Percentiles rank a stretch among this genome's conserved stretches.
These are phyloP conservation scores for Logfia minima DNA, from an alignment of 129 eudicot species.

Conservation along the genomic window DNA sequence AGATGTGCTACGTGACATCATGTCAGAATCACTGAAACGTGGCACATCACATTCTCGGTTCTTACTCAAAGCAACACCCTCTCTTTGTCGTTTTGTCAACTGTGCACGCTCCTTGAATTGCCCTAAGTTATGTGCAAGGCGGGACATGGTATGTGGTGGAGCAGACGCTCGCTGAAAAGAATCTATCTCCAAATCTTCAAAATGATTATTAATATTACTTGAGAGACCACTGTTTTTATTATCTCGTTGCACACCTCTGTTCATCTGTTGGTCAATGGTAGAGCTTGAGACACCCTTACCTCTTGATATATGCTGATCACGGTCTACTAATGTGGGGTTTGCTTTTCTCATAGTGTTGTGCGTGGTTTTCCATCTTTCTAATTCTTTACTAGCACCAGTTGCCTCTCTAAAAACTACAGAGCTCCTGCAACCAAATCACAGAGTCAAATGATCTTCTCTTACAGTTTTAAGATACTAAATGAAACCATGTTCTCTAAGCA, in stretches of 20 bases:
- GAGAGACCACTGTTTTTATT: conserved; percentile 29
- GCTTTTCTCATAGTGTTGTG: conserved; percentile 38
- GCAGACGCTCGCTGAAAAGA: conserved; percentile 28
- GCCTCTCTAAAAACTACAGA: conserved; percentile 33
- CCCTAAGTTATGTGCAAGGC: conserved; percentile 33
- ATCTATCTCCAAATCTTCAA: conserved; percentile 30
- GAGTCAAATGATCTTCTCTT: neutral
- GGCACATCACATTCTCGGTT: conserved; percentile 49
- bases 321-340: conserved; percentile 29
- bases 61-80: conserved; percentile 43
- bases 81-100: conserved; percentile 63
- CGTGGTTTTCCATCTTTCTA: conserved; percentile 67
- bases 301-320: conserved; percentile 24
- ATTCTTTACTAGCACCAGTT: conserved; percentile 35
- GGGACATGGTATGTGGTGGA: conserved; percentile 33
- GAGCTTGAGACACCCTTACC: conserved; percentile 33
- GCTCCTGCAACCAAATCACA: conserved; percentile 43
- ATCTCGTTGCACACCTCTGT: conserved; percentile 26
- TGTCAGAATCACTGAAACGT: conserved; percentile 37
- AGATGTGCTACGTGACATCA: conserved; percentile 40
- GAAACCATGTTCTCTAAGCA: neutral
- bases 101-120: conserved; percentile 37
- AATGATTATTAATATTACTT: conserved; percentile 29
- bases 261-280: conserved; percentile 27
- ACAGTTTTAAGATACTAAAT: neutral